A percentile compares a stretch with the other conserved stretches of the same genome.
These are phyloP conservation scores for Yamagishiella unicocca DNA, from an alignment of 139 green algal genomes.

Conservation along the genomic window DNA sequence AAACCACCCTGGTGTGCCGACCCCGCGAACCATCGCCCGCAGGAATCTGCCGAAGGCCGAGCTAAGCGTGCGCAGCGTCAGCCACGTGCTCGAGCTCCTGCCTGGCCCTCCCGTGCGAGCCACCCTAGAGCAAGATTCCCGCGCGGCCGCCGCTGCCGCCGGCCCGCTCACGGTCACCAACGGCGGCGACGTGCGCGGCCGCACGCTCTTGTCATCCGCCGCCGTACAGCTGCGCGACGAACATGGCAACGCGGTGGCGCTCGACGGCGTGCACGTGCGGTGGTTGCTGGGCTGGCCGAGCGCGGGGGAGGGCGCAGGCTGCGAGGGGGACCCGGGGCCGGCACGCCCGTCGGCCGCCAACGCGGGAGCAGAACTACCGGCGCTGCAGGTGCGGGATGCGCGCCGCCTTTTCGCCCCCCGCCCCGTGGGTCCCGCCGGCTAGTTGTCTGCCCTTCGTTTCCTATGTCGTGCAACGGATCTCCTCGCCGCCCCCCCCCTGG, in stretches of 20 bases:
- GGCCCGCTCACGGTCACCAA: constrained; percentile 55
- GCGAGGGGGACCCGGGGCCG: neutral
- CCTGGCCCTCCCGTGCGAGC: constrained; percentile 52
- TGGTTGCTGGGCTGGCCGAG: constrained; percentile 57
- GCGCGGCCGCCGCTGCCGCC: neutral
- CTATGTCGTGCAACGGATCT: too few species aligned
- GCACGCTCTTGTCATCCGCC: constrained; percentile 58
- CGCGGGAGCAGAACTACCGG: neutral
- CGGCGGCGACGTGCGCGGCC: constrained; percentile 30
- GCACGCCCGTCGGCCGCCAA: neutral
- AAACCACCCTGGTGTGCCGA: neutral
- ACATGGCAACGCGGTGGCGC: constrained; percentile 60
- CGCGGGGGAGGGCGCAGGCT: neutral
- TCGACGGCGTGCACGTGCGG: constrained; percentile 56
- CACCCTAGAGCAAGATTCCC: constrained; percentile 45
- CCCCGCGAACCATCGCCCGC: neutral
- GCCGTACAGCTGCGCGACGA: constrained; percentile 72
- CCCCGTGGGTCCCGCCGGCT: too few species aligned
- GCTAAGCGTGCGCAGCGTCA: constrained; percentile 60
- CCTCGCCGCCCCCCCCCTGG: too few species aligned
- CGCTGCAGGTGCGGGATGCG: constrained; percentile 23
- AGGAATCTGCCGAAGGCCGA: constrained; percentile 40
- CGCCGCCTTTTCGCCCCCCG: too few species aligned
- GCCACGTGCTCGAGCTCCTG: constrained; percentile 55
- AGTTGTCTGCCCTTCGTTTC: too few species aligned